Base-by-base conservation (phyloP, 2,329 filamentous ascomycete species). In the Ilyonectria sp. region DNA sequence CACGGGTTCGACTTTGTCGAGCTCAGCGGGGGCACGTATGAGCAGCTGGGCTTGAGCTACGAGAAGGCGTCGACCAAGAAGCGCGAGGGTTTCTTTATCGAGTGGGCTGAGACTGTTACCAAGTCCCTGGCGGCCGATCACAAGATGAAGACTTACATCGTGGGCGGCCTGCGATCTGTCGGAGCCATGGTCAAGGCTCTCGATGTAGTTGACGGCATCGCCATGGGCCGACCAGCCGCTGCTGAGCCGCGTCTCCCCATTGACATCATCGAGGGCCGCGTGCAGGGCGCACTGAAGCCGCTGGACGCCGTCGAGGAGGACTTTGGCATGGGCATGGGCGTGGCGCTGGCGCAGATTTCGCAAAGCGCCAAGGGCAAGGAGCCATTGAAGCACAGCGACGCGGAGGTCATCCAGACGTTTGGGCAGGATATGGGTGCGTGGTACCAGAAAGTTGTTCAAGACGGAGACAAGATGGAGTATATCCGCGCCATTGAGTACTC, bases 181-280 rank as follows among this genome's bases (percentile, higher is more conserved):
- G 81, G 80, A 19, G 89, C 85, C 4, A 91, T 91, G 89, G 85
- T 87, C n/a, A 78, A 82, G 19, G 88, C 87, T 0, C 81, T 91
- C 8, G 73, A 86, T 5, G 82, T 83, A 0, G 86, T 91, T 5
- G 86, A 92, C 71, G 89, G 89, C 10, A 81, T 92, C 1, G 87
- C 89, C 2, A 79, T 92, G 26, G 90, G 60, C 7, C 70, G 80
- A 3, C 80, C 81, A 0, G 71, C 75, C 0, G 67, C 74, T 1
- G 74, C 79, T 8, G 82, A 84, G 67, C 77, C 77, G 1, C 72
- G 76, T 11, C 64, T 82, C 1, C 64, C 78, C 0, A 71, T 65
- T 21, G 75, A 79, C 21, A 72, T 82, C 6, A 64, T 82, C 2
- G 53, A 69, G 19, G 75, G 73, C 1, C 61, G 72, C 0, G 60